A percentile compares a stretch with the other conserved stretches of the same genome.
Conservation (phyloP, 106 monocot genomes). For the Dendrobium chrysotoxum region DNA sequence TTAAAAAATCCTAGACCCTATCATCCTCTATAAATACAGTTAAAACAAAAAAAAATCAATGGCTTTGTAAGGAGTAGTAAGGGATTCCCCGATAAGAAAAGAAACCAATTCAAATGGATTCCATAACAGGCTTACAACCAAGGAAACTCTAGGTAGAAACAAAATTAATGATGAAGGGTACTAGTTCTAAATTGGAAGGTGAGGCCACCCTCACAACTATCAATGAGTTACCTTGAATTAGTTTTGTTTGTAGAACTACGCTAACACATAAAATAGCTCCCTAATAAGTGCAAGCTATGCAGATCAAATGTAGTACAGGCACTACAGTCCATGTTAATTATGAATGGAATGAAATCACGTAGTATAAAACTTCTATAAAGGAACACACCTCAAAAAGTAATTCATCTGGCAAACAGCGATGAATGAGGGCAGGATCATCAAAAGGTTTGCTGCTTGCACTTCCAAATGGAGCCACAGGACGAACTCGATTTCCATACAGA, state of each 20-base stretch:
- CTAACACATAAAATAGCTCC: neutral
- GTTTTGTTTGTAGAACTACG: neutral
- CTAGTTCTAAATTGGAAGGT: neutral
- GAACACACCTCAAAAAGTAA: conserved; percentile 69
- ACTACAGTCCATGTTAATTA: neutral
- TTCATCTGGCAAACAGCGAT: conserved; percentile 84
- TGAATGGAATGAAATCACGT: neutral
- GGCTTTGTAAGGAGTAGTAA: neutral
- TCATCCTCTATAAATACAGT: neutral
- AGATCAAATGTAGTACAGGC: neutral
- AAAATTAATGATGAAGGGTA: neutral
- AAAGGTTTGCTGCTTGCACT: conserved; percentile 64
- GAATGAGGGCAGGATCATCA: conserved; percentile 83
- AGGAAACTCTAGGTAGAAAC: no score
- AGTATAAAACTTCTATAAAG: neutral
- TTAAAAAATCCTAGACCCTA: no score
- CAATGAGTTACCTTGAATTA: neutral
- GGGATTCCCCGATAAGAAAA: neutral
- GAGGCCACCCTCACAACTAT: neutral
- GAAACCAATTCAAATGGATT: neutral
- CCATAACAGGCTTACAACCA: neutral
- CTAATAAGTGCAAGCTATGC: neutral
- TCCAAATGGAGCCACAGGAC: conserved; percentile 77
- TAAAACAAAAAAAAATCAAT: neutral
- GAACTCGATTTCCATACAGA: conserved; percentile 82